Base-by-base conservation (phyloP, 345 rosid species). In the Rhizophora mangle region DNA sequence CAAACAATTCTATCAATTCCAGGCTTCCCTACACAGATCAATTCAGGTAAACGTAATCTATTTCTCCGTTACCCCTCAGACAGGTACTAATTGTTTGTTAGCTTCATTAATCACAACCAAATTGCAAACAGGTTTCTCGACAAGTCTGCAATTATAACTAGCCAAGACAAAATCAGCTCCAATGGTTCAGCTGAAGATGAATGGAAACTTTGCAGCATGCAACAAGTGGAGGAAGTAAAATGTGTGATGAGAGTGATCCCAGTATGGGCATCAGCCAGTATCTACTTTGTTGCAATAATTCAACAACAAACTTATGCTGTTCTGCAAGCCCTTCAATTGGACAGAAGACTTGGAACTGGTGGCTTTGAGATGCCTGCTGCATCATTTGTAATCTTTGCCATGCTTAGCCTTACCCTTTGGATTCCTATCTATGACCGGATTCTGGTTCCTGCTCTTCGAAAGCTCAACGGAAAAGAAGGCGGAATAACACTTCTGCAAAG, bases 291-390 rank as follows among this genome's bases (percentile, higher is more conserved):
- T 54, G 58, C 58, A 21, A 54, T 54, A 54, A 20, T 21, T n/a
- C 58, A 20, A 54, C 58, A 54, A 54, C 58, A 11, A 54, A 20
- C 26, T 54, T 54, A 54, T 22, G 58, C 49, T 54, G 10, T 22
- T 54, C 26, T 54, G 27, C 58, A 54, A 54, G 58, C 58, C 8
- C 58, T 54, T 54, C 58, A 54, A n/a, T n/a, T 22, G 26, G 27
- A 54, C n/a, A n/a, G 58, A 54, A 54, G 58, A 21, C 21, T 54
- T 6, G 58, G 58, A 54, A 54, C 58, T 9, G 26, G 58, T 54
- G 49, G 49, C 49, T 43, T 43, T 43, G 49, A 43, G 49, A 43
- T 43, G 58, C 58, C 58, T n/a, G 58, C 13, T 54, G 58, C 58
- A 54, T 54, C 58, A 54, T 22, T 54, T n/a, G 11, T 54, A 7